phyloP scores from a whole-genome alignment of 2,329 filamentous ascomycete species.

The Cryphonectria radicalis region DNA sequence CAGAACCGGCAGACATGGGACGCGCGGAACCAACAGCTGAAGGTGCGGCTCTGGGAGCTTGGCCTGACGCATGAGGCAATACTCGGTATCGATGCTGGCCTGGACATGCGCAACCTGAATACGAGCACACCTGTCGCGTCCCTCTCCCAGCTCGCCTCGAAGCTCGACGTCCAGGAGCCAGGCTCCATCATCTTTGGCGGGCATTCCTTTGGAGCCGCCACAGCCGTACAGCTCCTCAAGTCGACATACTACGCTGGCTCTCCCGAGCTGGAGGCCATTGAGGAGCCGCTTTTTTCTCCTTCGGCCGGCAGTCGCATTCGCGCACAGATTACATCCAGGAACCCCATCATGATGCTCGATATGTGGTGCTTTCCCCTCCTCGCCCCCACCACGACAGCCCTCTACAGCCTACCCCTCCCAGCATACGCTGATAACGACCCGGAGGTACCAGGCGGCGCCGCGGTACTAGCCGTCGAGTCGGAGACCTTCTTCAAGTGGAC shows the following conservation, averaged over 20 bases:
- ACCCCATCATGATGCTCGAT: constrained; percentile 72
- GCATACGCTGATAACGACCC: constrained; percentile 64
- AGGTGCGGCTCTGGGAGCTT: constrained; percentile 79
- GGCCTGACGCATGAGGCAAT: constrained; percentile 72
- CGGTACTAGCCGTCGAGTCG: constrained; percentile 72
- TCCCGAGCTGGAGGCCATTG: constrained; percentile 51
- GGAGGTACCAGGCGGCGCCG: constrained; percentile 58
- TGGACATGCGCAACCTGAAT: constrained; percentile 57
- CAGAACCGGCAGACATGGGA: constrained; percentile 68
- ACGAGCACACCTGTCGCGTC: constrained; percentile 48
- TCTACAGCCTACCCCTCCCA: constrained; percentile 76
- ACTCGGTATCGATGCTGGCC: constrained; percentile 65
- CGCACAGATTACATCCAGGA: constrained; percentile 69
- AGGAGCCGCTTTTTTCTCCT: constrained; percentile 66
- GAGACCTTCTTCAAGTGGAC: constrained; percentile 81
- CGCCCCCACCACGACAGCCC: constrained; percentile 62
- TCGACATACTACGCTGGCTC: constrained; percentile 69
- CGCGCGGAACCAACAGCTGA: constrained; percentile 71
- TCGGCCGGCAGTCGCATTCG: constrained; percentile 58
- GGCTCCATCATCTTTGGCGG: constrained; percentile 77
- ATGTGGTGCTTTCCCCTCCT: constrained; percentile 79
- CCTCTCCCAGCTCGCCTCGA: constrained; percentile 62
- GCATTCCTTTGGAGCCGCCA: constrained; percentile 81
- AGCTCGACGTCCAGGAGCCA: constrained; percentile 70
- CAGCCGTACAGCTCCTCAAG: constrained; percentile 77